Percentiles rank a stretch among this genome's conserved stretches.
These are phyloP conservation scores for Pythium phragmitis DNA, from an alignment of 352 stramenopile genomes.

Conservation along the genomic window DNA sequence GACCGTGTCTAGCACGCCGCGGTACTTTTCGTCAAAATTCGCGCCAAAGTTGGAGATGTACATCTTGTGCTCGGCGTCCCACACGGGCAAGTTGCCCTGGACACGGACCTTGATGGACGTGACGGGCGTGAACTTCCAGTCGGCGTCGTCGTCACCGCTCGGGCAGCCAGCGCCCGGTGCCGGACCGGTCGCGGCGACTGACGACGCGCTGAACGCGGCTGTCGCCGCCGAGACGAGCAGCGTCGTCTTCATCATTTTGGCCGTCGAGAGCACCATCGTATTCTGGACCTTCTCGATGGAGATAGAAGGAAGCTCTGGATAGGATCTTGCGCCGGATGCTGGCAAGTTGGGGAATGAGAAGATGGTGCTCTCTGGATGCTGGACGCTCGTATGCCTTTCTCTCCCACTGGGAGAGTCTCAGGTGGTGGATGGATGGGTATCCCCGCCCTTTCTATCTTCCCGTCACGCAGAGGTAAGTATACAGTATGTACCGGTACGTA, in stretches of 20 bases:
- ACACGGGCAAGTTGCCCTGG: conserved; percentile 33
- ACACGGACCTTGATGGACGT: conserved; percentile 36
- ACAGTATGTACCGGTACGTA: no score
- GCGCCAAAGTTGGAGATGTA: conserved; percentile 29
- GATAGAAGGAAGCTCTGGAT: no score
- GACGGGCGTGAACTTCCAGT: conserved; percentile 27
- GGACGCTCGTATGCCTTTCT: no score
- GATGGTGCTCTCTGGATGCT: no score
- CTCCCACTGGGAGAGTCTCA: no score
- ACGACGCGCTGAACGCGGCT: neutral
- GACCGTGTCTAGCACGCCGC: conserved; percentile 31
- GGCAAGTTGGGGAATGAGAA: conserved; percentile 1
- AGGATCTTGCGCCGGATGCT: neutral
- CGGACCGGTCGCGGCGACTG: neutral
- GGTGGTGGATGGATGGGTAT: neutral
- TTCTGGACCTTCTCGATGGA: no score
- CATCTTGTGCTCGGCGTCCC: conserved; percentile 28
- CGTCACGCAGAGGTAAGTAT: no score
- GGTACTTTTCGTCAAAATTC: conserved; percentile 32
- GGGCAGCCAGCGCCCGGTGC: neutral
- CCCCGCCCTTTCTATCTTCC: neutral
- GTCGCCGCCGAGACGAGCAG: neutral
- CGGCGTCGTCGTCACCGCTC: neutral
- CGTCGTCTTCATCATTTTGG: conserved; percentile 14
- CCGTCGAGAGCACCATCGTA: neutral